A percentile compares a stretch with the other conserved stretches of the same genome.
These are phyloP conservation scores for Omphalotus guepiniiformis DNA, from an alignment of 768 basidiomycete genomes.

Conservation along the genomic window DNA sequence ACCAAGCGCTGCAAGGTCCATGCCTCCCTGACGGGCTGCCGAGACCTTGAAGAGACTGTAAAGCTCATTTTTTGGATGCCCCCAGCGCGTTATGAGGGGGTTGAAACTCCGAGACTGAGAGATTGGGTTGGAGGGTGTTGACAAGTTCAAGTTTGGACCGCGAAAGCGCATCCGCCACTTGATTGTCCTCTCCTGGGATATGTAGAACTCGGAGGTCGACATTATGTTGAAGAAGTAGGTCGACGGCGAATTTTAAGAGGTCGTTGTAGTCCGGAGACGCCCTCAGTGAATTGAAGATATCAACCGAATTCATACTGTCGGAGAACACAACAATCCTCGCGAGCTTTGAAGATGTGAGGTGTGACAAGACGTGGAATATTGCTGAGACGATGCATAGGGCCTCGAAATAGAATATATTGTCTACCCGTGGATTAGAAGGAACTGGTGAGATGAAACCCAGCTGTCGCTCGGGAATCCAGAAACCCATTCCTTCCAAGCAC, in stretches of 20 bases:
- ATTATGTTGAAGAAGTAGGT: constrained; percentile 9
- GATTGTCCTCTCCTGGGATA: constrained; percentile 21
- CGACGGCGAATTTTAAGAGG: constrained; percentile 16
- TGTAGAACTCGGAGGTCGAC: constrained; percentile 22
- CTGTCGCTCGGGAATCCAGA: background rate
- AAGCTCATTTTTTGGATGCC: constrained; percentile 19
- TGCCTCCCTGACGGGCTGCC: constrained; percentile 23
- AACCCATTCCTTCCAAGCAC: constrained; percentile 5
- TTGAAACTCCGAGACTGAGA: constrained; percentile 8
- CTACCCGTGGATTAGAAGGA: background rate
- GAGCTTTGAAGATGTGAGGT: background rate
- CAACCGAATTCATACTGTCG: constrained; percentile 17
- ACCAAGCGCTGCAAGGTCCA: constrained; percentile 27
- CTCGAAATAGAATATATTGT: background rate
- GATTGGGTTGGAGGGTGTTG: background rate
- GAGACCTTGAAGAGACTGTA: constrained; percentile 1
- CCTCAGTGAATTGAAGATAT: constrained; percentile 14
- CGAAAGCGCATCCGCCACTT: constrained; percentile 29
- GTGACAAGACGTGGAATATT: background rate
- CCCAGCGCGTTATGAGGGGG: constrained; percentile 13
- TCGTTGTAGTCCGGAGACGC: constrained; percentile 19
- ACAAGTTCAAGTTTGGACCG: constrained; percentile 10
- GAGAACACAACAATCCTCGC: constrained; percentile 11
- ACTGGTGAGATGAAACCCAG: constrained; percentile 2
- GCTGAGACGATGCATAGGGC: constrained; percentile 13